Evolutionary conservation across 495 filamentous ascomycete genomes (phyloP), one percentile per base, ranked within the genome.

Genomic region (Usnea hakonensis): DNA sequence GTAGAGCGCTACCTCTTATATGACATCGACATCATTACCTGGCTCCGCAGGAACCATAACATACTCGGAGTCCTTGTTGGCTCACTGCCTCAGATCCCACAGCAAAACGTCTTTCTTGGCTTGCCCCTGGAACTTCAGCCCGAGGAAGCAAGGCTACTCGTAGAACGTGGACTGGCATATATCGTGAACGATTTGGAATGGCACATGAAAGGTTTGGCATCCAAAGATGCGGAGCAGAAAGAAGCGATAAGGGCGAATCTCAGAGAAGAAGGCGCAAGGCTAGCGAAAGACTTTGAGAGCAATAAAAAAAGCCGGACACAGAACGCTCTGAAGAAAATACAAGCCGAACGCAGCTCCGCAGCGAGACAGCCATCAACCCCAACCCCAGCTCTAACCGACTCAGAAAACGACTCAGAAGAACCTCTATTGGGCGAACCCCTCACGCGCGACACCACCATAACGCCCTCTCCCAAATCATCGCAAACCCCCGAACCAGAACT

Each of bases 91-190:
- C 94, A 96, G 74, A 83, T 87, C 46, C 91, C 93, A 8, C 90
- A 93, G 67, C 94, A 98, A 73, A 98, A 97, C 78, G 81, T 96
- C 56, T 97, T 97, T 71, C 81, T 91, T 61, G 90, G 94, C 23
- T 73, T 97, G 40, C 94, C 94, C 2, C 69, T 97, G 41, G 87
- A 96, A 76, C 77, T 98, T 44, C 90, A 93, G 81, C 86, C 89
- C 1, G 94, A 97, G 72, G 94, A 98, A 76, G 91, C 86, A 4
- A 81, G 84, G 60, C 70, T 96, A 60, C 81, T 98, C 37, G 85
- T 95, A 62, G 90, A 96, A 66, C 87, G 86, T 67, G 85, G 82
- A 67, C 81, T 85, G 67, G 91, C 82, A 61, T 91, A 87, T 74
- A 81, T 95, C 63, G 86, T 88, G 68, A 87, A 96, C 71, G 91